These are phyloP conservation scores for Malus sylvestris DNA, from an alignment of 306 rosid genomes.

Conservation along the genomic window DNA sequence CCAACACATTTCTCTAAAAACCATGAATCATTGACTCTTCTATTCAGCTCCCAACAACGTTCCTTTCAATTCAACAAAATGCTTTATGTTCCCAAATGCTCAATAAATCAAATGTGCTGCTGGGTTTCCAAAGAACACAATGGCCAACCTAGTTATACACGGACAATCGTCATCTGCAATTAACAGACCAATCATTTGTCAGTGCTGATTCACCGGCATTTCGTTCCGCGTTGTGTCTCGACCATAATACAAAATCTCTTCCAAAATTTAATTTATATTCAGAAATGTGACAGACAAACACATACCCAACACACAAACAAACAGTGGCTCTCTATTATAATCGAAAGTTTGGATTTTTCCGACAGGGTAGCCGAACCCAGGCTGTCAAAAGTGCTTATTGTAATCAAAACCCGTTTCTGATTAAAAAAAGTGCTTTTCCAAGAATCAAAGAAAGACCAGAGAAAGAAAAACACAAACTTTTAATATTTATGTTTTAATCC, in stretches of 20 bases:
- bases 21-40: slow-evolving; percentile 16
- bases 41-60: slow-evolving; percentile 20
- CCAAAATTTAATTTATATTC: slow-evolving; percentile 11
- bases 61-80: slow-evolving; percentile 16
- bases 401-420: slow-evolving; percentile 23
- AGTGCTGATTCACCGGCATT: slow-evolving; percentile 25
- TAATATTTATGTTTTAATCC: slow-evolving; percentile 12
- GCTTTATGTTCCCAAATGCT: slow-evolving; percentile 16
- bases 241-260: slow-evolving; percentile 18
- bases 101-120: slow-evolving; percentile 26
- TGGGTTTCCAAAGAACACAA: slow-evolving; percentile 32
- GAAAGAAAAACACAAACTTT: neutral
- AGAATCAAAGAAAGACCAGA: neutral
- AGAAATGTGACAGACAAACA: slow-evolving; percentile 24
- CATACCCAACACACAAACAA: slow-evolving; percentile 31
- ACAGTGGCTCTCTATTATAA: slow-evolving; percentile 44
- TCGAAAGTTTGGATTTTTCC: slow-evolving; percentile 53
- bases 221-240: slow-evolving; percentile 12
- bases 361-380: slow-evolving; percentile 67
- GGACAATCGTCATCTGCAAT: slow-evolving; percentile 56
- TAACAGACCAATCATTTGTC: slow-evolving; percentile 51
- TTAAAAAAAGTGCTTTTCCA: neutral
- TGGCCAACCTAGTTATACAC: slow-evolving; percentile 39
- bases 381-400: slow-evolving; percentile 61
- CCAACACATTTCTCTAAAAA: slow-evolving; percentile 11